A percentile compares a stretch with the other conserved stretches of the same genome.
phyloP scores from a whole-genome alignment of 176 grass and related monocot genomes.

The Miscanthus lutarioriparius region DNA sequence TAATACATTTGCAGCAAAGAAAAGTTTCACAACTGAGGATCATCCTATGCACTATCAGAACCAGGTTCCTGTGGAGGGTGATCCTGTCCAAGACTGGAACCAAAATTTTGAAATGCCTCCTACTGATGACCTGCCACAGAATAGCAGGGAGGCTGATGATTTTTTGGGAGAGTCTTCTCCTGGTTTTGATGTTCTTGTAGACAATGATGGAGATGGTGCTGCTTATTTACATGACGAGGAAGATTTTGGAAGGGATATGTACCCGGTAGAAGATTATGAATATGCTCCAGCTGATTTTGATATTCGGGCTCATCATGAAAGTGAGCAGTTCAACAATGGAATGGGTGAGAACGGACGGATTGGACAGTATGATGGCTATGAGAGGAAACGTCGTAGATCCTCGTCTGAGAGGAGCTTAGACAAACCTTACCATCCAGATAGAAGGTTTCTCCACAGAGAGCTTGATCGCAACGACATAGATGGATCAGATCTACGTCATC shows the following conservation, averaged over 20 bases:
- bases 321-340: slow-evolving; percentile 64
- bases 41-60: slow-evolving; percentile 50
- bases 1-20: slow-evolving; percentile 31
- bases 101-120: slow-evolving; percentile 37
- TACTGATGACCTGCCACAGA: slow-evolving; percentile 59
- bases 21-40: slow-evolving; percentile 42
- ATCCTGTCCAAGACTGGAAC: slow-evolving; percentile 47
- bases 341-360: slow-evolving; percentile 37
- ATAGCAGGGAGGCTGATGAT: slow-evolving; percentile 77
- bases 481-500: slow-evolving; percentile 82
- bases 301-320: slow-evolving; percentile 49
- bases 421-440: slow-evolving; percentile 51
- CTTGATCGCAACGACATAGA: slow-evolving; percentile 42
- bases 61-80: slow-evolving; percentile 36
- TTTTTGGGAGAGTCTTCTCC: slow-evolving; percentile 75
- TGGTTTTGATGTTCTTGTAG: slow-evolving; percentile 96
- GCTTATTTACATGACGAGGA: slow-evolving; percentile 64
- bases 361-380: slow-evolving; percentile 54
- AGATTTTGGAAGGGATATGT: slow-evolving; percentile 68
- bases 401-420: slow-evolving; percentile 63
- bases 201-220: slow-evolving; percentile 67
- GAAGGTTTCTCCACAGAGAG: slow-evolving; percentile 55
- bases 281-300: slow-evolving; percentile 63
- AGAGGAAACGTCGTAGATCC: slow-evolving; percentile 61
- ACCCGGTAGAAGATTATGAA: slow-evolving; percentile 74